Base-by-base conservation (phyloP, 2,329 filamentous ascomycete species). In the Colletotrichum higginsianum region DNA sequence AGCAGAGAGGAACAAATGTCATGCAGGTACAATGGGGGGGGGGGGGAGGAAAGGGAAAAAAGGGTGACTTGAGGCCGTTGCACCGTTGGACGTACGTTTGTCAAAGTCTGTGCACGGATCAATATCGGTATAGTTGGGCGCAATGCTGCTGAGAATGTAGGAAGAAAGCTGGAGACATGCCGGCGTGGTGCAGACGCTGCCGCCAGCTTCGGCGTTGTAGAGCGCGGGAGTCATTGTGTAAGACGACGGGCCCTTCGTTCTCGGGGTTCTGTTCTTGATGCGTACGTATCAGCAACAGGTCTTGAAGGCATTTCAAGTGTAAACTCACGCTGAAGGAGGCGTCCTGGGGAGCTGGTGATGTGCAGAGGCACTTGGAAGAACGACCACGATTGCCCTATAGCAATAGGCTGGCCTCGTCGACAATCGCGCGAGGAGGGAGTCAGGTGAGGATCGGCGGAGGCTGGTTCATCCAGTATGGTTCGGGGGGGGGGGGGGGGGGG, bases 71-170 rank as follows among this genome's bases (percentile, higher is more conserved):
- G 46, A 49, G 58, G 26, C 23, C 23, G 23, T 26, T 26, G 4
- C 26, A 26, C 50, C 40, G n/a, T 49, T 26, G 21, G 38, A 68
- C 66, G 16, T 61, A 72, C 70, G 86, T 77, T 90, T 84, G 71
- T 93, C 90, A 74, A 94, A 94, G 76, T 93, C 81, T 21, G 85
- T 87, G 75, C 92, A 94, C 4, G 92, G 88, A 77, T 94, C 90
- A 52, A 94, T 82, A 1, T 88, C 80, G 67, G 88, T 83, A 78
- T 92, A 91, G 62, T 90, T 77, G 9, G 75, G 70, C 7, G 79
- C 75, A 5, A 81, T 69, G 40, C 71, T 77, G 16, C 62, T 69
- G 1, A 79, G 67, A 18, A 80, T 75, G 11, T 78, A 74, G 0
- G 78, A 78, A 15, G 78, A 77, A 18, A 78, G 71, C 55, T 78